Percentiles rank a stretch among this genome's conserved stretches.
phyloP scores from a whole-genome alignment of 192 early-diverging fungal species.

The Podila epicladia region DNA sequence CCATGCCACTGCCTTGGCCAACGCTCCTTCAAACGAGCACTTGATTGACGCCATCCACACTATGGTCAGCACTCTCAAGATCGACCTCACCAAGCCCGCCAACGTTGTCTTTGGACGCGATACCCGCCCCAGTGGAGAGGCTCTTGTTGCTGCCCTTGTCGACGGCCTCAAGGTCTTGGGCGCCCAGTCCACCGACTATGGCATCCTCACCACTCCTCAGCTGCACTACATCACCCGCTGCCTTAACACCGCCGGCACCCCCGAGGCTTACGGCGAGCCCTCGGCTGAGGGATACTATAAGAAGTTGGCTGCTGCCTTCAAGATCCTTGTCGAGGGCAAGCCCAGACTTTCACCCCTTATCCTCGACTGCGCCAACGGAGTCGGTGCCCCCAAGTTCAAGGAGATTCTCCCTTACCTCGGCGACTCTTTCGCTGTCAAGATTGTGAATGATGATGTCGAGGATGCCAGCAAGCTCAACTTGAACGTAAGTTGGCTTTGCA shows the following conservation, averaged over 20 bases:
- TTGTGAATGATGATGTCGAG: constrained; percentile 81
- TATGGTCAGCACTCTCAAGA: constrained; percentile 72
- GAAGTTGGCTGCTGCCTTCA: constrained; percentile 89
- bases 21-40: constrained; percentile 75
- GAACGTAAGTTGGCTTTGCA: constrained; percentile 61
- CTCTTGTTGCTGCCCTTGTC: constrained; percentile 80
- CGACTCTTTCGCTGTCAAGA: constrained; percentile 69
- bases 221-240: constrained; percentile 94
- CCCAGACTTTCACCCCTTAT: constrained; percentile 70
- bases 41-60: constrained; percentile 68
- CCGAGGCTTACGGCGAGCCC: constrained; percentile 87
- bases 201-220: constrained; percentile 95
- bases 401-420: constrained; percentile 76
- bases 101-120: constrained; percentile 89
- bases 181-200: constrained; percentile 79
- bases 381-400: constrained; percentile 91
- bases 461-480: constrained; percentile 84
- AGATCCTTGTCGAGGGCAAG: constrained; percentile 82
- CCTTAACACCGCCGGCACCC: constrained; percentile 82
- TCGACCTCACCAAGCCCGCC: constrained; percentile 75
- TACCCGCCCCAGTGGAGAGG: constrained; percentile 90
- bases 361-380: constrained; percentile 96
- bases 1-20: constrained; percentile 90
- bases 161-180: constrained; percentile 83
- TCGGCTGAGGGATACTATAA: constrained; percentile 92